Conservation (phyloP, 169 alveolate genomes). For the Plasmodium berghei region DNA sequence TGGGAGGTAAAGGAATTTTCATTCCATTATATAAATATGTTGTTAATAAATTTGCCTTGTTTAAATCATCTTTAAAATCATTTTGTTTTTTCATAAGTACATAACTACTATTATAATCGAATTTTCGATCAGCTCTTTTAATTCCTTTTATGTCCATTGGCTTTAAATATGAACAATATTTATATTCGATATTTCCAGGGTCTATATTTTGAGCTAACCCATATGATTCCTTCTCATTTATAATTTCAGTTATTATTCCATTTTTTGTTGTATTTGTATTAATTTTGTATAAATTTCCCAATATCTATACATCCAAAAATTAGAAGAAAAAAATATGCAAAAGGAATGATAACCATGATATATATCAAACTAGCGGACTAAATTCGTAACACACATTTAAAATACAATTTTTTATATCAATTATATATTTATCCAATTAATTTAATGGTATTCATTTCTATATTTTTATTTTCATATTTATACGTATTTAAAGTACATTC, state of each 20-base stretch:
- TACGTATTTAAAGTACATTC: not conserved
- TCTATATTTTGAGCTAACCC: slow-evolving; percentile 19
- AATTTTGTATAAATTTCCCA: slow-evolving; percentile 41
- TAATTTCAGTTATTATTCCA: not conserved
- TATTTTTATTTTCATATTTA: not conserved
- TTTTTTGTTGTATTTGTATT: slow-evolving; percentile 34
- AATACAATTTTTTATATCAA: too few species aligned
- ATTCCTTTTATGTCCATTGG: slow-evolving; percentile 83
- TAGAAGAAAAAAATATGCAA: not conserved
- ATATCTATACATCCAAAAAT: slow-evolving; percentile 6
- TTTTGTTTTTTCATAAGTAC: slow-evolving; percentile 37
- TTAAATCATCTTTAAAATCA: slow-evolving; percentile 76
- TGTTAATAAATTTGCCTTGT: slow-evolving; percentile 14
- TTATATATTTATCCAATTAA: not conserved
- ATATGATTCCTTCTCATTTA: not conserved
- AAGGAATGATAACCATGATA: not conserved
- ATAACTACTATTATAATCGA: slow-evolving; percentile 77
- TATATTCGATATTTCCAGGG: slow-evolving; percentile 27
- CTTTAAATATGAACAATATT: slow-evolving; percentile 77
- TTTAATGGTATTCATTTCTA: not conserved
- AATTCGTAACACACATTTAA: too few species aligned
- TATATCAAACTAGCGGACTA: too few species aligned
- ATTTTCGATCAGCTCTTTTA: slow-evolving; percentile 85
- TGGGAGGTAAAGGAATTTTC: slow-evolving; percentile 84
- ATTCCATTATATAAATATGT: slow-evolving; percentile 78